Conservation (phyloP, 2,329 filamentous ascomycete genomes). For the Onygenales sp. region DNA sequence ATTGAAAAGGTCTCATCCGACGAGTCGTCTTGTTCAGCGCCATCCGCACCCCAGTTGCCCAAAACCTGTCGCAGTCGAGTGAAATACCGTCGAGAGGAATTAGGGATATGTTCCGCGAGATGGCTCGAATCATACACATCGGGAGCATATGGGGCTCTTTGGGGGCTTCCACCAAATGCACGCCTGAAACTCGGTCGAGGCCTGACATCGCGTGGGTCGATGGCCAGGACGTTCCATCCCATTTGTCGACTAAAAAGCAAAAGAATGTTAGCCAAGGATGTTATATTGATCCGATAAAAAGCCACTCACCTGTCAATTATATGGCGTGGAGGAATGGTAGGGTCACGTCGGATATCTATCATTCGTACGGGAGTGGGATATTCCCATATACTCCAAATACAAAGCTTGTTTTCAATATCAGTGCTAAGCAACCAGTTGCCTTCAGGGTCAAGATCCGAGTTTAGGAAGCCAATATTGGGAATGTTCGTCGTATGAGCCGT, state of each 20-base stretch:
- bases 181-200: constrained; percentile 23
- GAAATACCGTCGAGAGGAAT: constrained; percentile 19
- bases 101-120: constrained; percentile 16
- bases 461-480: constrained; percentile 50
- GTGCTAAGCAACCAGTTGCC: constrained; percentile 50
- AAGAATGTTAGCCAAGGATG: neutral
- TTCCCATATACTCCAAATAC: constrained; percentile 43
- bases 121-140: constrained; percentile 17
- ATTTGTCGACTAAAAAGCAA: constrained; percentile 13
- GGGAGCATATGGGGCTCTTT: constrained; percentile 10
- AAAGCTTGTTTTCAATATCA: constrained; percentile 43
- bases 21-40: neutral
- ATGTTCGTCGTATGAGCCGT: constrained; percentile 43
- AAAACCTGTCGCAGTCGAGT: constrained; percentile 5
- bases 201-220: constrained; percentile 36
- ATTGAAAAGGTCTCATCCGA: constrained; percentile 7
- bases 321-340: neutral
- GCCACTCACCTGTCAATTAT: constrained; percentile 5
- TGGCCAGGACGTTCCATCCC: constrained; percentile 38
- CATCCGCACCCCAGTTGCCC: neutral
- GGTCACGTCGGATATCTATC: neutral
- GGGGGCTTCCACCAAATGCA: constrained; percentile 31
- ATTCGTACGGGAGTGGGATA: constrained; percentile 17
- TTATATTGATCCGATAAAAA: neutral
- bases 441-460: constrained; percentile 45